phyloP scores from a whole-genome alignment of 2,329 filamentous ascomycete genomes.

The Cladosporium sp. region DNA sequence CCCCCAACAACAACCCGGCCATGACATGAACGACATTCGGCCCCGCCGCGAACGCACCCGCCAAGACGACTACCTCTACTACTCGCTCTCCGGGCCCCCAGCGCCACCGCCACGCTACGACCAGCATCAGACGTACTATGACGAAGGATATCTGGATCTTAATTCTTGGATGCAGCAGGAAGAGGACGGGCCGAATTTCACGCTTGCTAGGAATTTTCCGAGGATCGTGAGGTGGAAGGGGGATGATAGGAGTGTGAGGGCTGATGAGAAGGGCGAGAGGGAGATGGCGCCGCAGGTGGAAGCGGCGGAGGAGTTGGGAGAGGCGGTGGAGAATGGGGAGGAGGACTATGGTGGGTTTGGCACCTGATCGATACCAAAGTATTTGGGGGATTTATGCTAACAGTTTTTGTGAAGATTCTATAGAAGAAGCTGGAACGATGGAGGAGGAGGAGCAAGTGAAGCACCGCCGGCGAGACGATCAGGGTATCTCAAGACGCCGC shows the following conservation, averaged over 20 bases:
- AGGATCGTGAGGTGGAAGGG: conserved; percentile 27
- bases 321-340: conserved; percentile 4
- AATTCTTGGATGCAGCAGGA: conserved; percentile 30
- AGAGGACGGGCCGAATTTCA: conserved; percentile 26
- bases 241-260: conserved; percentile 18
- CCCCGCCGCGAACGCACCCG: conserved; percentile 15
- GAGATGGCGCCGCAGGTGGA: conserved; percentile 30
- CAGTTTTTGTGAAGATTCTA: neutral
- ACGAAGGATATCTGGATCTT: conserved; percentile 28
- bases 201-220: conserved; percentile 29
- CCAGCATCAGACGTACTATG: conserved; percentile 30
- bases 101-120: conserved; percentile 13
- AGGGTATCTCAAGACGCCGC: neutral
- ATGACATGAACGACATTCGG: conserved; percentile 12
- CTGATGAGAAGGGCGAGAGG: conserved; percentile 27
- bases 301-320: conserved; percentile 6
- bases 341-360: neutral
- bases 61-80: conserved; percentile 18
- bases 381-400: neutral
- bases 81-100: conserved; percentile 14
- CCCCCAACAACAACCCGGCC: neutral
- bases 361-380: neutral
- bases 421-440: conserved; percentile 17
- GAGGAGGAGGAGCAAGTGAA: conserved; percentile 13
- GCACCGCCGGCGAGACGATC: neutral